These are phyloP conservation scores for Aureobasidium pullulans DNA, from an alignment of 2,329 filamentous ascomycete species.

Conservation along the genomic window DNA sequence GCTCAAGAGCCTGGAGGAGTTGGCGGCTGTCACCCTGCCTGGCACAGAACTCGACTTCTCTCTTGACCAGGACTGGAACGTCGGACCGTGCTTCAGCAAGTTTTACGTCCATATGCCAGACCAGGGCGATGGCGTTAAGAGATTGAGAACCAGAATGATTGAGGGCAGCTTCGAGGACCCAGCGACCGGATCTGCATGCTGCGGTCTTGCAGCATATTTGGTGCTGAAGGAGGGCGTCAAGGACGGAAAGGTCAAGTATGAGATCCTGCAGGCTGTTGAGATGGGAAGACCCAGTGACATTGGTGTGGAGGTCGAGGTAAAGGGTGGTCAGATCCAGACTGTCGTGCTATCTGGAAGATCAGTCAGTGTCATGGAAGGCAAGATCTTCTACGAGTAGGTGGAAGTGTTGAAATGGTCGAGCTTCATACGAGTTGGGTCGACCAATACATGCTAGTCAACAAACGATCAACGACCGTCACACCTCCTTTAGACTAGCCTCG, in stretches of 20 bases:
- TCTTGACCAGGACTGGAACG: constrained; percentile 44
- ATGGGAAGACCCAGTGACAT: constrained; percentile 46
- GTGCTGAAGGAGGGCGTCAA: constrained; percentile 32
- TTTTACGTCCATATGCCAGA: constrained; percentile 48
- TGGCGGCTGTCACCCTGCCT: constrained; percentile 39
- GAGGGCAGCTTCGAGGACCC: constrained; percentile 41
- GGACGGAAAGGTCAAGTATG: constrained; percentile 29
- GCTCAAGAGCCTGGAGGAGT: constrained; percentile 52
- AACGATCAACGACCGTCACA: too few species aligned
- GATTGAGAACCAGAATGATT: constrained; percentile 56
- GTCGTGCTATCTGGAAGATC: constrained; percentile 38
- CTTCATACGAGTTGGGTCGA: too few species aligned
- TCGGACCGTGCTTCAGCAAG: constrained; percentile 49
- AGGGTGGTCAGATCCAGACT: constrained; percentile 30
- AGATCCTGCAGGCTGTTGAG: constrained; percentile 44
- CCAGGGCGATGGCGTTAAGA: constrained; percentile 21
- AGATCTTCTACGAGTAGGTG: constrained; percentile 16
- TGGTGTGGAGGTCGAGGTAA: constrained; percentile 38
- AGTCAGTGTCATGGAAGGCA: constrained; percentile 37
- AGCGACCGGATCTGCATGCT: constrained; percentile 45
- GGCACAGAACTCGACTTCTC: constrained; percentile 27
- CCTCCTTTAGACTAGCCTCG: too few species aligned
- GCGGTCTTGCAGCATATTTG: constrained; percentile 38
- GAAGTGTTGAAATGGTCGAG: too few species aligned
- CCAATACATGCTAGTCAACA: too few species aligned